Evolutionary conservation across 2,329 filamentous ascomycete genomes (phyloP).

Genomic region (Aspergillus caelatus): DNA sequence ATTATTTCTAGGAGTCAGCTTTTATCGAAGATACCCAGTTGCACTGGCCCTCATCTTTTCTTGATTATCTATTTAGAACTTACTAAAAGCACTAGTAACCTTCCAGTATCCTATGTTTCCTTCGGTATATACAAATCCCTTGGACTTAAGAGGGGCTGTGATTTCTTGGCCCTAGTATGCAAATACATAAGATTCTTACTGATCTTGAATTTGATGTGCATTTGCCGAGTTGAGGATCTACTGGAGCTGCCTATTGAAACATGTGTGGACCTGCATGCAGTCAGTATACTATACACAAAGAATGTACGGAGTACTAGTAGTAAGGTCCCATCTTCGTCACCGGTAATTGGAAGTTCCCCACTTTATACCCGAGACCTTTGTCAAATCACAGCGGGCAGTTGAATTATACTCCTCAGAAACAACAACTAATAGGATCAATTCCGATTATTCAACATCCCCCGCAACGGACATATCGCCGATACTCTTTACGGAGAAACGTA

Average conservation of each 20-base stretch:
- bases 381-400: constrained; percentile 7
- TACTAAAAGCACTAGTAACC: neutral
- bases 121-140: neutral
- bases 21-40: constrained; percentile 11
- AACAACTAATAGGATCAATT: constrained; percentile 4
- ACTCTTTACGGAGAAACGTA: constrained; percentile 1
- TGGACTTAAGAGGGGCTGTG: neutral
- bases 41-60: neutral
- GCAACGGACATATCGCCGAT: constrained; percentile 14
- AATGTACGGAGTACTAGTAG: neutral
- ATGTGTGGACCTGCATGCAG: too few species aligned
- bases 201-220: neutral
- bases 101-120: neutral
- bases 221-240: neutral
- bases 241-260: neutral
- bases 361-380: neutral
- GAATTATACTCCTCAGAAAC: neutral
- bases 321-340: neutral
- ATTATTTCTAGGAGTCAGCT: neutral
- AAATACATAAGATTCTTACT: neutral
- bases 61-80: neutral
- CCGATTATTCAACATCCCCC: constrained; percentile 6
- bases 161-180: neutral
- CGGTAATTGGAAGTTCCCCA: neutral
- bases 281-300: neutral